Percentiles rank a stretch among this genome's conserved stretches.
These are phyloP conservation scores for Yamadazyma spencermartinsiae DNA, from an alignment of 1,139 yeast genomes.

Conservation along the genomic window DNA sequence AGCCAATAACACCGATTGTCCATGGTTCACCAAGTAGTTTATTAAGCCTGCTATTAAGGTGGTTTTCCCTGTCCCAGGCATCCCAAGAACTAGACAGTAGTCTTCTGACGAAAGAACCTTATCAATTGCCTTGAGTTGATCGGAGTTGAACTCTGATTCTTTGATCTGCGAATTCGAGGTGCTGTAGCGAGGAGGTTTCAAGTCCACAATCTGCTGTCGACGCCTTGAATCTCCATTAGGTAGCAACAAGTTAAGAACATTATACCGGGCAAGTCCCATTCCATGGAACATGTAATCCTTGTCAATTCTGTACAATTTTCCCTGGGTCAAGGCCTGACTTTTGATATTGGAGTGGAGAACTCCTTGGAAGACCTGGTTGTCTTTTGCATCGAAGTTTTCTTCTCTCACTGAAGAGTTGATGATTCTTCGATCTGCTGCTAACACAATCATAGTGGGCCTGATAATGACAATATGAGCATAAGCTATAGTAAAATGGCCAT, in stretches of 20 bases:
- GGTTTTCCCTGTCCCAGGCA: slow-evolving; percentile 99
- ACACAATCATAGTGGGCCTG: slow-evolving; percentile 32
- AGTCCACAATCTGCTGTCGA: slow-evolving; percentile 64
- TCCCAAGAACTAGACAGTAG: slow-evolving; percentile 81
- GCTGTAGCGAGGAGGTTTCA: slow-evolving; percentile 30
- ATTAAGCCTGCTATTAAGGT: slow-evolving; percentile 84
- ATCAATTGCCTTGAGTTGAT: slow-evolving; percentile 70
- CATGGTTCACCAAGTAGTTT: slow-evolving; percentile 54
- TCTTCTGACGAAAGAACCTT: slow-evolving; percentile 67
- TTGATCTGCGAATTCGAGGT: slow-evolving; percentile 12
- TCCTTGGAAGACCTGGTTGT: slow-evolving; percentile 15
- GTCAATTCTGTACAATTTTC: slow-evolving; percentile 62
- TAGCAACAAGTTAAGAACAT: slow-evolving; percentile 65
- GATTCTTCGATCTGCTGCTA: slow-evolving; percentile 55
- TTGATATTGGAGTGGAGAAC: slow-evolving; percentile 7
- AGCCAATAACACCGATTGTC: slow-evolving; percentile 71
- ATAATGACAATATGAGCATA: slow-evolving; percentile 57
- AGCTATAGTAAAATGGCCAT: slow-evolving; percentile 74
- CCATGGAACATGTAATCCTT: slow-evolving; percentile 78
- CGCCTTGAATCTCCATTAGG: slow-evolving; percentile 53
- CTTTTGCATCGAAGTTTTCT: slow-evolving; percentile 37
- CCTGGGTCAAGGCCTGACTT: not conserved
- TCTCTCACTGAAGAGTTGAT: slow-evolving; percentile 43
- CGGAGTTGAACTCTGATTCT: slow-evolving; percentile 47
- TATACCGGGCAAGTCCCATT: slow-evolving; percentile 73